Base-by-base conservation (phyloP, 176 grass and related monocot genomes). In the Juncus inflexus region DNA sequence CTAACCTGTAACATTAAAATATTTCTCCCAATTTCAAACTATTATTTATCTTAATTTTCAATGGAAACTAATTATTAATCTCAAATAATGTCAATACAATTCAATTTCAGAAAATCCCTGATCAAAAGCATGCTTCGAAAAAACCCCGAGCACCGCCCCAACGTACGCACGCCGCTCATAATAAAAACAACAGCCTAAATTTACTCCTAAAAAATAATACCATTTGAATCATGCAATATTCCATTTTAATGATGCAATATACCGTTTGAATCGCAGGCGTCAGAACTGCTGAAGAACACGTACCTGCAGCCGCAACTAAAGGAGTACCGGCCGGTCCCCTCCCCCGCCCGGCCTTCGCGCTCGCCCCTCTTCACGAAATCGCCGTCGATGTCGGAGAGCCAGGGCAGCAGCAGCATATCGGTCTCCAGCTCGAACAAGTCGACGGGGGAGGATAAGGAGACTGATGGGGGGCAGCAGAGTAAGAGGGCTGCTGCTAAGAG, bases 41-140 rank as follows among this genome's bases (percentile, higher is more conserved):
- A 71, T 43, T 58, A 14, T n/a, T 9, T 42, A 71, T 12, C 16
- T 71, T 41, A 58, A 60, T 5, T 42, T 40, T 11, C 15, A 16
- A 40, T 13, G 0, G 2, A 61, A 52, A 35, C 15, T 13, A 2
- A 7, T 61, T 58, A n/a, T n/a, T n/a, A n/a, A n/a, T n/a, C n/a
- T n/a, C n/a, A n/a, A n/a, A n/a, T n/a, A n/a, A n/a, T n/a, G n/a
- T n/a, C n/a, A n/a, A n/a, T n/a, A 35, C 61, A 64, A 62, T 11
- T 58, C 58, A 67, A 11, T 77, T 90, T 65, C 64, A 99, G 95
- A 74, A 99, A 99, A 94, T 10, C 65, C 52, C 75, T 99, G 60
- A 89, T 99, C 65, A 99, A 94, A 85, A 87, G 80, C 78, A 90
- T 99, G 95, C 54, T 99, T 52, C 90, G 95, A 70, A 99, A 99